Evolutionary conservation across 2,329 filamentous ascomycete species (phyloP).

Genomic region (Sphaerostilbella broomeana): DNA sequence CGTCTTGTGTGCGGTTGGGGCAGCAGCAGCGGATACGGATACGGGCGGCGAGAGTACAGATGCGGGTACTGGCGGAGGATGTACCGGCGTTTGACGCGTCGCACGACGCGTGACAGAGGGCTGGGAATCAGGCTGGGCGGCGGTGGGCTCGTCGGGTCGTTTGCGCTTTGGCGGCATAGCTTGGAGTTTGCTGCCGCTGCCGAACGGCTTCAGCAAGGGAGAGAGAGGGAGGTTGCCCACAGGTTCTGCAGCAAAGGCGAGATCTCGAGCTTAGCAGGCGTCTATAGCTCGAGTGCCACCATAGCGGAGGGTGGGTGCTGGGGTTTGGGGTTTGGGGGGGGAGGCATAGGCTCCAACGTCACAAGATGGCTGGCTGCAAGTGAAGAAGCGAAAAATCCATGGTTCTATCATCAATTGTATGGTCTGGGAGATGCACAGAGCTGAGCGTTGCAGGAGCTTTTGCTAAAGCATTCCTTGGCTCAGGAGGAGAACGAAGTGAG

Average conservation of each 20-base stretch:
- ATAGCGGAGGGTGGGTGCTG: too few species aligned
- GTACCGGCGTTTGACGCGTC: slow-evolving; percentile 34
- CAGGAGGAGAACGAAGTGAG: slow-evolving; percentile 1
- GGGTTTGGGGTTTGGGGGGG: background rate
- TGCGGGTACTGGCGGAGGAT: slow-evolving; percentile 22
- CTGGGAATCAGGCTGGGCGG: slow-evolving; percentile 14
- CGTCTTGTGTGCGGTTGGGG: slow-evolving; percentile 1
- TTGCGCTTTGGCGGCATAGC: slow-evolving; percentile 34
- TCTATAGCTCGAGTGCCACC: too few species aligned
- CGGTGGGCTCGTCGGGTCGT: slow-evolving; percentile 24
- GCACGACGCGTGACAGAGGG: slow-evolving; percentile 28
- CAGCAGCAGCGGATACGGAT: slow-evolving; percentile 7
- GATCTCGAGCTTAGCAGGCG: slow-evolving; percentile 1
- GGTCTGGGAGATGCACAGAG: background rate
- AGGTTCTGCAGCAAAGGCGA: too few species aligned
- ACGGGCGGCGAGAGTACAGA: slow-evolving; percentile 5
- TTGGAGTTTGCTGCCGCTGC: slow-evolving; percentile 19
- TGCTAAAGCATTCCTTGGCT: background rate
- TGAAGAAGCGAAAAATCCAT: slow-evolving; percentile 7
- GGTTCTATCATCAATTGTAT: background rate
- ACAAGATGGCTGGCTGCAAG: slow-evolving; percentile 1
- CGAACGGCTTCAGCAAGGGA: background rate
- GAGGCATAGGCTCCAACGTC: background rate
- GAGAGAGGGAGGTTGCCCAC: background rate
- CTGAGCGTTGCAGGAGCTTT: background rate